Conservation (phyloP, 78 protist genomes). For the Dictyostelium purpureum region DNA sequence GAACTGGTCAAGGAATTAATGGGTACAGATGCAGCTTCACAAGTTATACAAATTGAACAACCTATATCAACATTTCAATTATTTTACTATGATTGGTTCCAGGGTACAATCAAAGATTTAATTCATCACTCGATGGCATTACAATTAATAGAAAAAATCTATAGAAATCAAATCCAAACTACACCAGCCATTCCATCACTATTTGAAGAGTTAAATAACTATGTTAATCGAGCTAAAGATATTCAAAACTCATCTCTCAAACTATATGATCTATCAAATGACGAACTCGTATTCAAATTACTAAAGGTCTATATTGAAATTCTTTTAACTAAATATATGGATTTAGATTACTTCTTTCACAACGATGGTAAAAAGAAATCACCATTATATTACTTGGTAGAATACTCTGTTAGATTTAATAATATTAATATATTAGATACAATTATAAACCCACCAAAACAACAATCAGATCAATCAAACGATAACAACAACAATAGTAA, state of each 20-base stretch:
- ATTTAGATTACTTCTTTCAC: neutral
- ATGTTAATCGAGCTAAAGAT: too few species aligned
- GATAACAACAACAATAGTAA: too few species aligned
- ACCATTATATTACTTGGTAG: neutral
- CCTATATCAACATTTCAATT: neutral
- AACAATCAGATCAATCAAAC: neutral
- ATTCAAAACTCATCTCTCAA: too few species aligned
- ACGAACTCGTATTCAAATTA: too few species aligned
- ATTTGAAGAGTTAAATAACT: too few species aligned
- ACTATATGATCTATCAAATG: too few species aligned
- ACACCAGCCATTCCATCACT: too few species aligned
- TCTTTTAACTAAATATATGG: too few species aligned
- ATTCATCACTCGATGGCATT: neutral
- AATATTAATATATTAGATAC: neutral
- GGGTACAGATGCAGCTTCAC: neutral
- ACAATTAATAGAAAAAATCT: neutral
- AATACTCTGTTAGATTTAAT: neutral
- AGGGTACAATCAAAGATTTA: neutral
- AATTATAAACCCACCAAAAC: neutral
- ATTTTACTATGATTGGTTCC: neutral
- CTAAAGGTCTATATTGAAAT: too few species aligned
- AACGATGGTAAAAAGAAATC: neutral
- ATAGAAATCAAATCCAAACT: too few species aligned
- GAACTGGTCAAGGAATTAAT: neutral
- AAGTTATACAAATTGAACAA: neutral